Conservation (phyloP, 176 grass and related monocot species). For the Aegilops tauschii region DNA sequence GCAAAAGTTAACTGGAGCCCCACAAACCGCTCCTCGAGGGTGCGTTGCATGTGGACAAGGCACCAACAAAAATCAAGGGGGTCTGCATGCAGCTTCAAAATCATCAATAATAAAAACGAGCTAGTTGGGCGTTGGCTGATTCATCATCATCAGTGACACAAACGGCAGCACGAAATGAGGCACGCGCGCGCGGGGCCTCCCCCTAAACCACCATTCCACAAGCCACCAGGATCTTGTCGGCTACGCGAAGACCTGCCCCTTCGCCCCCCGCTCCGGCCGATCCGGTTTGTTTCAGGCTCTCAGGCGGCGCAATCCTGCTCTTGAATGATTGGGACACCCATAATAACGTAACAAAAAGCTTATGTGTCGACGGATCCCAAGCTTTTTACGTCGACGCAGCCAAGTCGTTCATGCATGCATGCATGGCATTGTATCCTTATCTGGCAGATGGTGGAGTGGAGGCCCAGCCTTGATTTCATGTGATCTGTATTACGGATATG, state of each 20-base stretch:
- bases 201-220: background rate
- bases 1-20: background rate
- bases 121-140: constrained; percentile 6
- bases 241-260: background rate
- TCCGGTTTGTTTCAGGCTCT: constrained; percentile 3
- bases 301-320: background rate
- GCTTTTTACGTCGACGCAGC: background rate
- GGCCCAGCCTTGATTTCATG: constrained; percentile 35
- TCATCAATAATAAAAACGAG: background rate
- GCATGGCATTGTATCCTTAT: constrained; percentile 6
- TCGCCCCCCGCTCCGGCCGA: background rate
- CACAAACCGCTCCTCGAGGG: background rate
- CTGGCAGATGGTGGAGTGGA: constrained; percentile 28
- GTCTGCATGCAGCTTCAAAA: background rate
- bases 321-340: background rate
- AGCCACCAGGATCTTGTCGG: constrained; percentile 20
- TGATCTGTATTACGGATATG: constrained; percentile 7
- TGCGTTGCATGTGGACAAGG: constrained; percentile 15
- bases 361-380: background rate
- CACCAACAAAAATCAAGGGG: constrained; percentile 14
- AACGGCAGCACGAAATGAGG: constrained; percentile 13
- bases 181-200: too few species aligned
- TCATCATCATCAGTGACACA: constrained; percentile 39
- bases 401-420: background rate
- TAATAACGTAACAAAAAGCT: constrained; percentile 15